Base-by-base conservation (phyloP, 768 basidiomycete genomes). In the Pisolithus orientalis region DNA sequence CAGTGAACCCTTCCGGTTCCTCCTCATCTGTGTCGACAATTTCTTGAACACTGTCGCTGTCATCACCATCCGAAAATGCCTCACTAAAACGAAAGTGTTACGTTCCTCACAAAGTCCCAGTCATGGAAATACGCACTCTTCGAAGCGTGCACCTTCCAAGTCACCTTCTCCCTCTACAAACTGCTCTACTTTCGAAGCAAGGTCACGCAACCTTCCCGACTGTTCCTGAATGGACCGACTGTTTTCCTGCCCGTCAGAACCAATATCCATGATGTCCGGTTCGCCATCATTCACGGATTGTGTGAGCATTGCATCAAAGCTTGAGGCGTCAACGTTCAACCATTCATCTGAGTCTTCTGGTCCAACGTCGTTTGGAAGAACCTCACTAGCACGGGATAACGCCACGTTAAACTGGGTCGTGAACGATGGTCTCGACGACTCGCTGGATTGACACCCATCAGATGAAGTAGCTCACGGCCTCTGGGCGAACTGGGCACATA, bases 141-240 rank as follows among this genome's bases (percentile, higher is more conserved):
- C 83, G 62, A 99, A 95, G 56, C 76, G 71, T 0, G 93, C 96
- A 4, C 96, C 96, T 56, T 91, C 87, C 8, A 96, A 54, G 53
- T 90, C 87, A 2, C 96, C 96, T 63, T 94, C 71, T 2, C 89
- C 93, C 59, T 92, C 84, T 2, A 99, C 84, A 63, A 99, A 99
- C n/a, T 74, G 72, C 59, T 90, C 87, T 1, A 99, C 91, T 64
- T 90, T 90, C 54, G 78, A 70, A 10, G 96, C 94, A 49, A 99
- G 75, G 54, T 80, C 77, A 59, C 82, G 83, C 29, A 98, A 70
- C 54, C 79, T 80, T 21, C 75, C 65, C 9, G 92, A 85, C 64
- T 91, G 87, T 53, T 80, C 76, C 27, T 80, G 77, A 6, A 80
- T 77, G 5, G 84, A 39, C 21, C 67, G 72, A 50, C 84, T 82